Evolutionary conservation across 345 rosid genomes (phyloP), one percentile per base, ranked within the genome.

Genomic region (Trapa bicornis): DNA sequence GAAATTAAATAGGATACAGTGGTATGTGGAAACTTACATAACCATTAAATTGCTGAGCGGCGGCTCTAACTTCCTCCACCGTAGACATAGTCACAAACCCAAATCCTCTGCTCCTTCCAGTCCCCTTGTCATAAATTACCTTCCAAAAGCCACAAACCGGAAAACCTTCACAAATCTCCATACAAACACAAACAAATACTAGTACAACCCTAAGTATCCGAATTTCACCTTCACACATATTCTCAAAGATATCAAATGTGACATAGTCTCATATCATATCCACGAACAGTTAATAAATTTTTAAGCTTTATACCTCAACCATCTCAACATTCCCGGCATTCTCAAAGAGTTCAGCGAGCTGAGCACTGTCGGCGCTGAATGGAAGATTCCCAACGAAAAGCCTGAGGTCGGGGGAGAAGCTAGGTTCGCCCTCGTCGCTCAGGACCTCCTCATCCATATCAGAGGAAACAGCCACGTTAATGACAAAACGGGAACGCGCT

Each of bases 301-400:
- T 58, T 16, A 35, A 35, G 37, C 37, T 11, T 16, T 32, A 37
- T 85, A 94, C 97, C 97, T 94, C 99, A 69, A 89, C 97, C 95
- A 87, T 84, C 87, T 94, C 89, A 64, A 94, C 97, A 76, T 80
- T 88, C 45, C 97, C 99, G 35, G 85, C 96, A 66, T 68, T 70
- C 68, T 82, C 91, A 62, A 94, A 94, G 69, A 94, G 70, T 39
- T 68, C 86, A 60, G 99, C 99, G 36, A 94, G 96, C 87, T 86
- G 96, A 15, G 92, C 81, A 71, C 99, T 91, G 77, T 86, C 97
- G 63, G 85, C 95, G 43, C 43, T 80, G 63, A 94, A 94, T 1
- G 99, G 96, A 60, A 94, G 96, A 66, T 94, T 94, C 70, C 99
- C 99, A 65, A 94, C 99, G 76, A 94, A 94, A 72, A 94, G 79